Evolutionary conservation across 768 basidiomycete genomes (phyloP), one percentile per base, ranked within the genome.

Genomic region (Boletus pseudopeckii): DNA sequence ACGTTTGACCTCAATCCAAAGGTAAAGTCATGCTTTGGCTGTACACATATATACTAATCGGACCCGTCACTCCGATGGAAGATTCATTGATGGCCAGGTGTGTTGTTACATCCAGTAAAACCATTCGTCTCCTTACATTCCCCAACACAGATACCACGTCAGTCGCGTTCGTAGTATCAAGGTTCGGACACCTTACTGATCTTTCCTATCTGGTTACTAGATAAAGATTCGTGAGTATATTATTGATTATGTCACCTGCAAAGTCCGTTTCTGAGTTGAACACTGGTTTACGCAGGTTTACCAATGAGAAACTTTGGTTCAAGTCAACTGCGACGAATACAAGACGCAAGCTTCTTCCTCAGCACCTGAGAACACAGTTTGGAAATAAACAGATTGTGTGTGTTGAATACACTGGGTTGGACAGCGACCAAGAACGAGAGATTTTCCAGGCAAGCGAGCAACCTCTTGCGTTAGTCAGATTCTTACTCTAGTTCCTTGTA

Each of bases 1-100:
- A 57, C 75, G 86, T 32, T 64, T 88, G 55, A 86, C 86, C 0
- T 86, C 86, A 0, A 80, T 88, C 26, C 74, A 76, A 56, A 75
- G 77, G 85, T 86, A 58, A 50, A 14, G 10, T 24, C 28, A 3
- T 40, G 55, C 41, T 33, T 39, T n/a, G 3, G 1, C 6, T 36
- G 18, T 26, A 20, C 11, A 32, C 24, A 22, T 22, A 1, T 22
- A 20, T 41, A 13, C 46, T 60, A 24, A 59, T 38, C 49, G 20
- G 26, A 41, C 8, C 33, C 10, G 8, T 51, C 22, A 41, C 17
- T 42, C 10, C 9, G 5, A 33, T 38, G 28, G 10, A 53, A 85
- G 84, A 56, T 85, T 84, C 57, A 70, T 82, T 47, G 75, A 78
- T 54, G 82, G 80, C 45, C 64, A 77, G 63, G 84, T 85, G 40